Evolutionary conservation across 257 asterid genomes (phyloP), one percentile per base, ranked within the genome.

Genomic region (Eustoma russellianum): DNA sequence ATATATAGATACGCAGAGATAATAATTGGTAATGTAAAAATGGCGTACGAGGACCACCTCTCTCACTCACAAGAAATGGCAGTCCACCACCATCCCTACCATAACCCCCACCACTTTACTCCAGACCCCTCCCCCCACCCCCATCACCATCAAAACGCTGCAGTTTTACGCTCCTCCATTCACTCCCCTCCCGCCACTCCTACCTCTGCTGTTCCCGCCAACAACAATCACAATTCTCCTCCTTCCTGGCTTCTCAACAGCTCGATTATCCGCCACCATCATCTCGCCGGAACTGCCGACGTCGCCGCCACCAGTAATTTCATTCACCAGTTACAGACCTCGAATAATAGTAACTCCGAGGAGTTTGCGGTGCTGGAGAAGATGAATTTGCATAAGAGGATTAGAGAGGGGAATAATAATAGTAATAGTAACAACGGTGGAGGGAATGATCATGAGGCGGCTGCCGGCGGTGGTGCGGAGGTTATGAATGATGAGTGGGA

Each of bases 401-500:
- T 51, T 13, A 53, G 53, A 11, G 64, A 55, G 30, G 12, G 43
- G 9, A 46, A 43, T 19, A 44, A 47, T 11, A 18, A 44, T 6
- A 50, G 17, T 33, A 54, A 40, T n/a, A 48, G 1, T 16, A 13
- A 17, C 12, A 63, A 67, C 51, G 35, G 30, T 12, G 14, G 6
- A 6, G 4, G 9, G 3, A 52, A 44, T 6, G 33, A 53, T 46
- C 48, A 50, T 41, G 60, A 44, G 3, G 50, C 5, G 12, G 6
- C 24, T 11, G 53, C 33, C 6, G 55, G 18, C 5, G 48, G 40
- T 8, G 64, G 56, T 1, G 63, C 34, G 7, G 63, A 46, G 17
- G 52, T 56, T 15, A 9, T 64, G 57, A 64, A 45, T 41, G 70
- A 65, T 46, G 81, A 67, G 64, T 90, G 98, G 98, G 95, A 80